These are phyloP conservation scores for Mrakiaceae sp. DNA, from an alignment of 1,284 basidiomycete genomes.

Conservation along the genomic window DNA sequence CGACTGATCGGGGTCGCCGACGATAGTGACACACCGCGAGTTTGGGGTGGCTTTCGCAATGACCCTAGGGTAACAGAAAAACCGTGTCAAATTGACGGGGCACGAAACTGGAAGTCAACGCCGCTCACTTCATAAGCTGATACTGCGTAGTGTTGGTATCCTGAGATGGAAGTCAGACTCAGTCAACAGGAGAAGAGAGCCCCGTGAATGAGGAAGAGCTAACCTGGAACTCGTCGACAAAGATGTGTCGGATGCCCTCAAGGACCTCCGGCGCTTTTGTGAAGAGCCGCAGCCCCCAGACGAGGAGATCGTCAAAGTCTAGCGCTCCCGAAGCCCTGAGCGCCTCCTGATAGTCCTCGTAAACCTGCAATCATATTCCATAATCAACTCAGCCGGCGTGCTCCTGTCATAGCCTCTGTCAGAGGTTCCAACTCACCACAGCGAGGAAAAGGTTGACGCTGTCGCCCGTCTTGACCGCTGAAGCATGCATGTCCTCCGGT, in stretches of 20 bases:
- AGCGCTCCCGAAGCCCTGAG: constrained; percentile 57
- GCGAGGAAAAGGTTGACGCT: background rate
- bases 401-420: too few species aligned
- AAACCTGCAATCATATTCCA: constrained; percentile 40
- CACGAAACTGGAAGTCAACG: background rate
- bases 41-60: too few species aligned
- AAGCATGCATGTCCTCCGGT: constrained; percentile 41
- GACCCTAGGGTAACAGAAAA: too few species aligned
- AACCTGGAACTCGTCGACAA: constrained; percentile 81
- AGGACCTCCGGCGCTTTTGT: constrained; percentile 44
- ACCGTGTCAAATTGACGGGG: too few species aligned
- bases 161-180: constrained; percentile 35
- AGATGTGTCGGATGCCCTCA: constrained; percentile 47
- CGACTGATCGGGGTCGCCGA: constrained; percentile 88
- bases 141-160: constrained; percentile 84
- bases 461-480: constrained; percentile 21
- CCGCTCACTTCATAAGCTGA: constrained; percentile 52
- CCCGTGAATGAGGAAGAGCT: background rate
- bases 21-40: constrained; percentile 44
- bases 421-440: background rate
- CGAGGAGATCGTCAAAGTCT: constrained; percentile 81
- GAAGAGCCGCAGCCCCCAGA: constrained; percentile 68
- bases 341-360: constrained; percentile 55
- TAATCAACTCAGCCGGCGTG: background rate
- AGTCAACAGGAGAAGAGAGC: background rate